These are phyloP conservation scores for Phytopythium kandeliae DNA, from an alignment of 352 stramenopile genomes.

Conservation along the genomic window DNA sequence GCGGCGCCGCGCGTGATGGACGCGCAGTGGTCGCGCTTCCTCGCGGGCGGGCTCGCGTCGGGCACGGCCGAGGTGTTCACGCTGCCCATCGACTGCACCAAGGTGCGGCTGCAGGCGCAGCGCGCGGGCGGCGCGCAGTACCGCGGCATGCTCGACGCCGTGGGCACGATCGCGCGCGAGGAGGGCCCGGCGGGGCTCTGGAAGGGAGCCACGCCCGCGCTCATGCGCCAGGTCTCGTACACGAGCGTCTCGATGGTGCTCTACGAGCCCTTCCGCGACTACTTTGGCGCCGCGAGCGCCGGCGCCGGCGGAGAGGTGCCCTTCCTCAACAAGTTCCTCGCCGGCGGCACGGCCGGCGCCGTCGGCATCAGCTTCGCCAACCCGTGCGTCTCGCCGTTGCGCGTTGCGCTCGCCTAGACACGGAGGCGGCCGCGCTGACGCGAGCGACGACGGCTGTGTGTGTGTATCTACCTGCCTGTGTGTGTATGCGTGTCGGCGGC, in stretches of 20 bases:
- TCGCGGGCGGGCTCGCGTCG: constrained; percentile 59
- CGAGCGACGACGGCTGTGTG: too few species aligned
- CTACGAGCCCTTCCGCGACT: constrained; percentile 78
- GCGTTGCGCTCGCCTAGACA: too few species aligned
- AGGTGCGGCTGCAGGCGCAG: constrained; percentile 79
- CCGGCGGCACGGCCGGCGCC: constrained; percentile 66
- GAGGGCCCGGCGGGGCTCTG: constrained; percentile 62
- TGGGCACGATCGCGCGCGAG: constrained; percentile 57
- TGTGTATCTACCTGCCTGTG: too few species aligned
- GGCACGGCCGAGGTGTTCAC: constrained; percentile 75
- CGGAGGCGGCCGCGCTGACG: too few species aligned
- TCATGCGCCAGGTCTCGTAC: constrained; percentile 83
- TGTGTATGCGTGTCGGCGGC: too few species aligned
- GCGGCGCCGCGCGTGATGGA: constrained; percentile 40
- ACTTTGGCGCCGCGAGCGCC: constrained; percentile 46
- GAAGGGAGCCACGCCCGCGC: constrained; percentile 71
- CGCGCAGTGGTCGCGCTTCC: constrained; percentile 61
- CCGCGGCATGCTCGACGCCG: constrained; percentile 72
- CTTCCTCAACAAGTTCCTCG: constrained; percentile 78
- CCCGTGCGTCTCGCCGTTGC: constrained; percentile 41
- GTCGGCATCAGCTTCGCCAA: constrained; percentile 83
- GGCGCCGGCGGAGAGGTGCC: constrained; percentile 36
- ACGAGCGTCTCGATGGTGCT: constrained; percentile 84
- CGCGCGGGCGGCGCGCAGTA: constrained; percentile 46
- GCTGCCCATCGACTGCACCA: constrained; percentile 84